Percentiles rank a stretch among this genome's conserved stretches.
Conservation (phyloP, 495 filamentous ascomycete genomes). For the Talaromyces wortmannii region DNA sequence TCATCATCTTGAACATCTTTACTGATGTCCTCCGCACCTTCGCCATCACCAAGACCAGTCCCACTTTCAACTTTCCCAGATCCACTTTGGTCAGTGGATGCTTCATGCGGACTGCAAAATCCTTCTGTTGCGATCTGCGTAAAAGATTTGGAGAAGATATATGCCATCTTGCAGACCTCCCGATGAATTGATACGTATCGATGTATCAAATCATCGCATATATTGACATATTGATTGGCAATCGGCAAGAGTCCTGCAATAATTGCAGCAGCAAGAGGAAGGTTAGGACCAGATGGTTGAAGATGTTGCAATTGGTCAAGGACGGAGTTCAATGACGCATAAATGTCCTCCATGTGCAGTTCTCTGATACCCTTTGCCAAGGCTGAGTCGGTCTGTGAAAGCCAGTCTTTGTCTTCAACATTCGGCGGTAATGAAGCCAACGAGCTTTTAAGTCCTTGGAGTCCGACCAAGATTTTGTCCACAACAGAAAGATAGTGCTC, state of each 20-base stretch:
- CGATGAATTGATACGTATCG: conserved; percentile 53
- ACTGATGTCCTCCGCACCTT: conserved; percentile 93
- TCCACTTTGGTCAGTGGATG: conserved; percentile 58
- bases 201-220: conserved; percentile 44
- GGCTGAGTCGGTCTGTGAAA: conserved; percentile 52
- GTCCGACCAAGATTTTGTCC: conserved; percentile 63
- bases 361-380: conserved; percentile 49
- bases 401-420: conserved; percentile 54
- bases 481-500: conserved; percentile 48
- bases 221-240: conserved; percentile 60
- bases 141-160: conserved; percentile 68
- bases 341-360: conserved; percentile 51
- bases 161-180: conserved; percentile 64
- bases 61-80: conserved; percentile 77
- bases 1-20: conserved; percentile 93
- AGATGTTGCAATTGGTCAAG: conserved; percentile 44
- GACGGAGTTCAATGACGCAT: conserved; percentile 37
- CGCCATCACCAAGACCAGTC: conserved; percentile 94
- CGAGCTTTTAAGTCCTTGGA: conserved; percentile 60
- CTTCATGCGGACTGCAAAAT: conserved; percentile 83
- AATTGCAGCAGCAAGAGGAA: conserved; percentile 48
- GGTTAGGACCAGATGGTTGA: conserved; percentile 26
- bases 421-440: conserved; percentile 37
- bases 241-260: conserved; percentile 66
- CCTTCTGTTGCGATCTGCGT: conserved; percentile 70